These are phyloP conservation scores for Peronospora belbahrii DNA, from an alignment of 352 stramenopile genomes.

Conservation along the genomic window DNA sequence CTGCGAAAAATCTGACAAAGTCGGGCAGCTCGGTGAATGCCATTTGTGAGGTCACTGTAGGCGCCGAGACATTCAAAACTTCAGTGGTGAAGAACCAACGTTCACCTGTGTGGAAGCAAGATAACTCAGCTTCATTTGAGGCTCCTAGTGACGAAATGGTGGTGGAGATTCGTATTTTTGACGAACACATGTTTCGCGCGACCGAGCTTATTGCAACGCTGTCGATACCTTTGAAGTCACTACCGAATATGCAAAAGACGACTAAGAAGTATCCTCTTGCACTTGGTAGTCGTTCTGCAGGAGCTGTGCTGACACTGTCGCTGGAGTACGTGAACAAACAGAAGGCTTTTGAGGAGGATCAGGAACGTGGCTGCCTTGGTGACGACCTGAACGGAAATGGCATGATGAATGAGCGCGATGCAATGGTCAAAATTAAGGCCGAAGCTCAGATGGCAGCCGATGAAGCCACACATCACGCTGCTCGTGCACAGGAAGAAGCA, in stretches of 20 bases:
- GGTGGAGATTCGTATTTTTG: conserved; percentile 76
- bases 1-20: conserved; percentile 74
- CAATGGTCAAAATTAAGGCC: conserved; percentile 78
- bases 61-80: conserved; percentile 78
- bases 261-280: conserved; percentile 77
- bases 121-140: conserved; percentile 81
- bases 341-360: conserved; percentile 67
- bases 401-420: conserved; percentile 72
- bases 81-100: conserved; percentile 73
- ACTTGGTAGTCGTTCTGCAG: conserved; percentile 67
- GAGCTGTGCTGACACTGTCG: conserved; percentile 64
- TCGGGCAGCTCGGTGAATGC: conserved; percentile 67
- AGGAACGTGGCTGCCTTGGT: conserved; percentile 47
- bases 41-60: conserved; percentile 74
- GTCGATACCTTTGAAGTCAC: conserved; percentile 68
- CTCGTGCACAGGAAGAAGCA: conserved; percentile 65
- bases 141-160: conserved; percentile 71
- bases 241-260: conserved; percentile 81
- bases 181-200: conserved; percentile 73
- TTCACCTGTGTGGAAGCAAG: conserved; percentile 81
- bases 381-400: conserved; percentile 49
- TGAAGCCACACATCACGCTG: conserved; percentile 65
- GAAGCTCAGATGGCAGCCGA: conserved; percentile 76
- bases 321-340: conserved; percentile 84
- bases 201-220: conserved; percentile 69